These are phyloP conservation scores for Penicillium sp. DNA, from an alignment of 2,329 filamentous ascomycete species.

Conservation along the genomic window DNA sequence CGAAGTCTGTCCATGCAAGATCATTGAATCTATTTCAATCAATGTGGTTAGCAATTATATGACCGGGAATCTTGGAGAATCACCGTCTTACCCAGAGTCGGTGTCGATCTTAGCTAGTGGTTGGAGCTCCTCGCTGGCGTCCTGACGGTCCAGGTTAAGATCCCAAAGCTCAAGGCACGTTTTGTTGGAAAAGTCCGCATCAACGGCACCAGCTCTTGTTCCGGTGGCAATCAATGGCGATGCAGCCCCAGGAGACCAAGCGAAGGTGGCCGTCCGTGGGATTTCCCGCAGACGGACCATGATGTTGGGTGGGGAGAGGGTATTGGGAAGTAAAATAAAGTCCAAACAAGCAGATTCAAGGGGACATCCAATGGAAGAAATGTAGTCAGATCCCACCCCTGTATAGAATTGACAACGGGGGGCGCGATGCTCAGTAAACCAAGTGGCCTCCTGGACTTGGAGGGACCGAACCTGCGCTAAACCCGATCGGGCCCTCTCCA, in stretches of 20 bases:
- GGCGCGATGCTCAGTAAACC: conserved; percentile 29
- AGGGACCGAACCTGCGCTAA: conserved; percentile 28
- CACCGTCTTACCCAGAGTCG: conserved; percentile 68
- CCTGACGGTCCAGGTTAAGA: conserved; percentile 69
- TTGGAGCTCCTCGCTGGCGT: conserved; percentile 74
- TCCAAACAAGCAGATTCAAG: conserved; percentile 5
- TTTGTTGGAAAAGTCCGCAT: conserved; percentile 95
- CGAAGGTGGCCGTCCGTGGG: conserved; percentile 90
- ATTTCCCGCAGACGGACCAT: conserved; percentile 98
- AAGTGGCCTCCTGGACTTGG: conserved; percentile 39
- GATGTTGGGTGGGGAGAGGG: conserved; percentile 28
- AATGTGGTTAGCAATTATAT: conserved; percentile 19
- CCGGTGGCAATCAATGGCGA: conserved; percentile 85
- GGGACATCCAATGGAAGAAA: conserved; percentile 17
- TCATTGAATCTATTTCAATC: conserved; percentile 75
- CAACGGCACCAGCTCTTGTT: conserved; percentile 88
- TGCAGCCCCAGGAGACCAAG: conserved; percentile 80
- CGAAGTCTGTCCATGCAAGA: conserved; percentile 84
- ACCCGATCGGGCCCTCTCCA: conserved; percentile 30
- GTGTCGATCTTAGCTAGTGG: conserved; percentile 77
- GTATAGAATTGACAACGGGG: conserved; percentile 27
- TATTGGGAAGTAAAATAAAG: conserved; percentile 1
- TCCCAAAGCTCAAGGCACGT: conserved; percentile 97
- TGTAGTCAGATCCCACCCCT: conserved; percentile 25
- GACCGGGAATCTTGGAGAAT: background rate